These are phyloP conservation scores for Herpetomonas samuelpessoai DNA, from an alignment of 208 protist species.

Conservation along the genomic window DNA sequence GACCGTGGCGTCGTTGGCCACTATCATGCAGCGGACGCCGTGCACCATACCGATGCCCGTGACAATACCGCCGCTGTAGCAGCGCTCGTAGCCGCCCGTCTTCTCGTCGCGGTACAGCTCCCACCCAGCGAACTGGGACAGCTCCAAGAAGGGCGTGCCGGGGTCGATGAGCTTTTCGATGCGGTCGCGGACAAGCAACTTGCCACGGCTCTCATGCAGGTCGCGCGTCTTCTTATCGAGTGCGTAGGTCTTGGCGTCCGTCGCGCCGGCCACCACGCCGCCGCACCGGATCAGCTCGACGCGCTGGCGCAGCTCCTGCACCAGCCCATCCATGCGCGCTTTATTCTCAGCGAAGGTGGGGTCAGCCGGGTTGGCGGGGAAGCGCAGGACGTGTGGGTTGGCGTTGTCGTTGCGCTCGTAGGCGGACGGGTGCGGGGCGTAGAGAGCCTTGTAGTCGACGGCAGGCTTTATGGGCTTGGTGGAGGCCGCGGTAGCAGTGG, in stretches of 20 bases:
- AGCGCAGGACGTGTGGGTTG: constrained; percentile 41
- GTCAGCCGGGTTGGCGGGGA: constrained; percentile 32
- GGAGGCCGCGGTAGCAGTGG: neutral
- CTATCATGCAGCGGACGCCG: constrained; percentile 91
- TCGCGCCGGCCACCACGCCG: constrained; percentile 16
- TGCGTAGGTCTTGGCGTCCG: constrained; percentile 9
- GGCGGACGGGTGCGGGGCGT: constrained; percentile 36
- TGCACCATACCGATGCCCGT: constrained; percentile 91
- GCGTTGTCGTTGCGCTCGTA: constrained; percentile 36
- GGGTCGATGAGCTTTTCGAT: constrained; percentile 91
- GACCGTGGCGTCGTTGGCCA: constrained; percentile 98
- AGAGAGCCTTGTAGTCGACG: constrained; percentile 23
- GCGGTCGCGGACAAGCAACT: constrained; percentile 90
- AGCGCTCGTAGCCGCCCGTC: constrained; percentile 49
- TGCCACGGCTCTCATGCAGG: constrained; percentile 61
- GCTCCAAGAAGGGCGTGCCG: constrained; percentile 93
- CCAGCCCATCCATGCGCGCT: constrained; percentile 47
- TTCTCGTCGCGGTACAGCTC: constrained; percentile 86
- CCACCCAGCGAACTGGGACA: constrained; percentile 94
- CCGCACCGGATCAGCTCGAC: constrained; percentile 32
- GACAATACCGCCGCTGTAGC: constrained; percentile 92
- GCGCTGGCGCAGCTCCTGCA: constrained; percentile 31
- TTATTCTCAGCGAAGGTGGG: constrained; percentile 42
- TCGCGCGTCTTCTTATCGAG: constrained; percentile 21
- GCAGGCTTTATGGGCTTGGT: constrained; percentile 1